Evolutionary conservation across 345 rosid genomes (phyloP).

Genomic region (Stellera chamaejasme): DNA sequence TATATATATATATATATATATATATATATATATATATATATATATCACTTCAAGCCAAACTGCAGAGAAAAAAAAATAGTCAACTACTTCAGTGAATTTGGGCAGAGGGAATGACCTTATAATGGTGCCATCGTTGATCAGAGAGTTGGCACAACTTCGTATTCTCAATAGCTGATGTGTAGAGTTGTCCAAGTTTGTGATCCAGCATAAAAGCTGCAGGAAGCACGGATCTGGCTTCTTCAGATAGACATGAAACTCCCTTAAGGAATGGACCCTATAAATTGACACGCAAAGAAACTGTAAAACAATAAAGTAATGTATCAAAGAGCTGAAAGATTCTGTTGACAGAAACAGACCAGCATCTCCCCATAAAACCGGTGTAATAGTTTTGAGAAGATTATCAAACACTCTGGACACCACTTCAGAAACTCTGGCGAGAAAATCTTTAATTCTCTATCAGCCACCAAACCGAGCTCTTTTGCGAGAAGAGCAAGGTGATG

Average conservation of each 20-base stretch:
- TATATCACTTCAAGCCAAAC: too few species aligned
- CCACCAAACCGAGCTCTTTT: conserved; percentile 61
- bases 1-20: too few species aligned
- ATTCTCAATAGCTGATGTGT: conserved; percentile 35
- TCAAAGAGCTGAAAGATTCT: conserved; percentile 10
- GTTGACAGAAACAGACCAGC: conserved; percentile 53
- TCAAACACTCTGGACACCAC: conserved; percentile 62
- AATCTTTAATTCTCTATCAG: conserved; percentile 58
- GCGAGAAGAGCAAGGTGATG: conserved; percentile 85
- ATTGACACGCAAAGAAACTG: conserved; percentile 14
- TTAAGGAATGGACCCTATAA: conserved; percentile 66
- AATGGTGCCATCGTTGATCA: conserved; percentile 43
- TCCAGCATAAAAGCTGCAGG: conserved; percentile 73
- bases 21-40: too few species aligned
- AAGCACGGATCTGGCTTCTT: conserved; percentile 73
- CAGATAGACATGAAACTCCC: conserved; percentile 60
- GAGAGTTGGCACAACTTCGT: conserved; percentile 24
- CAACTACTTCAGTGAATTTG: too few species aligned
- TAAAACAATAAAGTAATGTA: background rate
- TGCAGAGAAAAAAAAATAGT: too few species aligned
- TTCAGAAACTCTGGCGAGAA: conserved; percentile 58
- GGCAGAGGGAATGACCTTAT: conserved; percentile 35
- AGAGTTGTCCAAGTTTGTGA: conserved; percentile 47
- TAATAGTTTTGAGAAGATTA: conserved; percentile 47
- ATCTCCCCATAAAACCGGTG: conserved; percentile 81